phyloP scores from a whole-genome alignment of 164 flowering plant genomes.

The Macadamia tetraphylla region DNA sequence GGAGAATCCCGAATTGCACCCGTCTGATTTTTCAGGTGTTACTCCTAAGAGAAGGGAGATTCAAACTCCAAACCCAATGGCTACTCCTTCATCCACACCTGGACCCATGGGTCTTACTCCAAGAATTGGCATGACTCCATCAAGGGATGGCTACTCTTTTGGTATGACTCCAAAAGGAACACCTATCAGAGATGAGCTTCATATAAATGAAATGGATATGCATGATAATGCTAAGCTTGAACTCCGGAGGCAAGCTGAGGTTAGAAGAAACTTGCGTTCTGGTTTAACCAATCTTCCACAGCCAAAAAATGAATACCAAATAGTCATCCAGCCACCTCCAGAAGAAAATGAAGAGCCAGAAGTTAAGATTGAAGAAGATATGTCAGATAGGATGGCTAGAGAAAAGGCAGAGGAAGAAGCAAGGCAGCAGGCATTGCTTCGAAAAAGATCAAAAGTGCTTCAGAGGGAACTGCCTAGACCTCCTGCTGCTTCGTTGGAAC shows the following conservation, averaged over 20 bases:
- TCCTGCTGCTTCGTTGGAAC: slow-evolving; percentile 77
- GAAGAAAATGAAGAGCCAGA: slow-evolving; percentile 87
- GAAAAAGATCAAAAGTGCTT: slow-evolving; percentile 93
- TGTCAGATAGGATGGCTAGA: slow-evolving; percentile 90
- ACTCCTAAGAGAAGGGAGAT: slow-evolving; percentile 91
- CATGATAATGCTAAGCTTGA: slow-evolving; percentile 70
- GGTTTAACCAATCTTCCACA: slow-evolving; percentile 81
- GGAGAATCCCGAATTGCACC: slow-evolving; percentile 93
- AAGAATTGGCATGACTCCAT: slow-evolving; percentile 85
- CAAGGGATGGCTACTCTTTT: slow-evolving; percentile 67
- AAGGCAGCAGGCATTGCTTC: slow-evolving; percentile 72
- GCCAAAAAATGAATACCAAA: slow-evolving; percentile 92
- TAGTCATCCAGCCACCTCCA: slow-evolving; percentile 62
- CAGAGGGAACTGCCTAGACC: slow-evolving; percentile 98
- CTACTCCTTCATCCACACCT: slow-evolving; percentile 85
- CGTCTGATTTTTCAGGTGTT: slow-evolving; percentile 97
- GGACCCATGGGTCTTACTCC: slow-evolving; percentile 74
- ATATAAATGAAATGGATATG: slow-evolving; percentile 80
- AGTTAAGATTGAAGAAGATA: slow-evolving; percentile 91
- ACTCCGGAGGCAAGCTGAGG: slow-evolving; percentile 64
- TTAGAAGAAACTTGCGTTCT: slow-evolving; percentile 64
- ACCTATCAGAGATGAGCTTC: slow-evolving; percentile 91
- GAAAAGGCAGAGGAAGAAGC: slow-evolving; percentile 95
- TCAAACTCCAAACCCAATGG: slow-evolving; percentile 84
- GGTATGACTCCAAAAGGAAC: slow-evolving; percentile 86